Evolutionary conservation across 305 asterid species (phyloP), one percentile per base, ranked within the genome.

Genomic region (Solanum hybrid): DNA sequence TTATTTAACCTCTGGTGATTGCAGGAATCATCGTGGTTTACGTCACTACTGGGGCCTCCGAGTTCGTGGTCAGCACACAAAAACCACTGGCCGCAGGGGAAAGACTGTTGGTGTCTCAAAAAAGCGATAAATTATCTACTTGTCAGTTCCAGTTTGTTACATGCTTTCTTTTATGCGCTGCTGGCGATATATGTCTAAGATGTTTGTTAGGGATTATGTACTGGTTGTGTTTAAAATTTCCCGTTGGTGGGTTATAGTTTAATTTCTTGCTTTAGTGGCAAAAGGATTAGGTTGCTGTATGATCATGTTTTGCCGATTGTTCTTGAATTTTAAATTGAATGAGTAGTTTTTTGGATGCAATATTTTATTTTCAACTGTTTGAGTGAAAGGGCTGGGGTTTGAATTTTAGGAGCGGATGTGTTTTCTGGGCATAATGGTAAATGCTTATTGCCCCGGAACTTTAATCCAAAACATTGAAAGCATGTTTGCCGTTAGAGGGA

Each of bases 41-140:
- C 92, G 93, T 29, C 93, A 92, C 87, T 92, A 92, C 86, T 92
- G 93, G 93, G 93, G 93, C 29, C 93, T 91, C 34, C 89, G 93
- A 81, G 93, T 91, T 22, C 92, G 92, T 76, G 93, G 93, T 32
- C 93, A 92, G 45, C 93, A 92, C 90, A 92, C 93, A 51, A 92
- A 92, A 87, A 92, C 93, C 24, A 92, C 93, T 17, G 93, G 93
- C 6, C 92, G 93, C 13, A 85, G 93, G 85, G 93, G 93, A 64
- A 92, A 92, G 88, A 92, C 93, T 78, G 93, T 92, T 79, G 93
- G 93, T 90, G 93, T 92, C 90, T 92, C 93, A 6, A 92, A 92
- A 91, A 92, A 91, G 92, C 56, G 92, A 77, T 91, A 78, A 71
- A 85, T 45, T 38, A 56, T 32, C n/a, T 85, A 56, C 88, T 85